Evolutionary conservation across 352 stramenopile genomes (phyloP), one percentile per base, ranked within the genome.

Genomic region (Phytophthora hybrid): DNA sequence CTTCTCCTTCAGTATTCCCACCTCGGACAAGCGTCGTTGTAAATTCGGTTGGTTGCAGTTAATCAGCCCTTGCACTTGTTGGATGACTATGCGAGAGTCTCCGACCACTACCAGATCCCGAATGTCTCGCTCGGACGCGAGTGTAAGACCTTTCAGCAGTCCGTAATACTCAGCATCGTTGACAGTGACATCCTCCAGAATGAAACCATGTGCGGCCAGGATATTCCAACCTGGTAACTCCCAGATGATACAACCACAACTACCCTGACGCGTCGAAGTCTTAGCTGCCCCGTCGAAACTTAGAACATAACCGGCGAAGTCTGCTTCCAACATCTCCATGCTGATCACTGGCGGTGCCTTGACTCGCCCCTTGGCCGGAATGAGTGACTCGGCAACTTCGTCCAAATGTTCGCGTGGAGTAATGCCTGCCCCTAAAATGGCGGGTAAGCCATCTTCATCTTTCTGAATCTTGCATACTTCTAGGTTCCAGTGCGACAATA

Each of bases 221-320:
- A 47, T 18, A 1, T 44, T n/a, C 59, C 59, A 65, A 4, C 16
- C 59, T 1, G 59, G 59, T 1, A 65, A 18, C 6, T 56, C 39
- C 44, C 59, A 65, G 4, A 65, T 29, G 9, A 61, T 23, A 32
- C 31, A 61, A 3, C 55, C 55, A 5, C 55, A 61, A n/a, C 55
- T 61, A 9, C 55, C 55, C 21, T 51, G 32, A 5, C n/a, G 32
- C 3, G 59, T 57, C 7, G n/a, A 47, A 8, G 59, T 47, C 59
- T 65, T 62, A 2, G 31, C 56, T 1, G 56, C 56, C 5, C 59
- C 41, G 14, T 65, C 59, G 37, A 65, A 65, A 65, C 59, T 57
- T n/a, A 65, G n/a, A 1, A 65, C 46, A 13, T 47, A 39, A 4
- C 41, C 59, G 0, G 14, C 16, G 18, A 34, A 65, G 11, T 65